Evolutionary conservation across 2,329 filamentous ascomycete species (phyloP), one percentile per base, ranked within the genome.

Genomic region (Claviceps purpurea): DNA sequence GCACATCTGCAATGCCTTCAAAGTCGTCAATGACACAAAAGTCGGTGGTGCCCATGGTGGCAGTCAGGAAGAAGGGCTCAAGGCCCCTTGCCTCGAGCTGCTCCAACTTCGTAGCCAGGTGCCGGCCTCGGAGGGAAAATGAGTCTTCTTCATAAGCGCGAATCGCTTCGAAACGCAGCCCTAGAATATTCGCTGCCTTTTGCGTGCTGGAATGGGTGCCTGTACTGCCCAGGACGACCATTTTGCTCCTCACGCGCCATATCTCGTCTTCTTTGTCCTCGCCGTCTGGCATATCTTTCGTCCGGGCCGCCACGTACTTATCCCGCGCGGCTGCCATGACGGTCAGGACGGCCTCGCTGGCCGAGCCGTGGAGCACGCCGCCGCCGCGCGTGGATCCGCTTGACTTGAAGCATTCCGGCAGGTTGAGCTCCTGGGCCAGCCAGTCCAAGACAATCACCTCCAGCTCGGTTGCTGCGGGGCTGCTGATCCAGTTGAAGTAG

Each of bases 401-500:
- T 8, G 41, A 22, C 16, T 18, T 43, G 41, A 18, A 43, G 20
- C 41, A 43, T 14, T 43, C 41, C 8, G 41, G 41, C 41, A 43
- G 41, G 0, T 82, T 81, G 47, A 85, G 68, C 8, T 89, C 76
- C 65, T 85, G 80, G 16, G 85, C 88, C 3, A 96, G 72, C 90
- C 91, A 97, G 68, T 97, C 91, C 65, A 96, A 77, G 44, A 95
- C 85, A 24, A 96, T 77, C 0, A 90, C 95, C 73, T 97, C 91
- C 47, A 97, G 77, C 70, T 97, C 91, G 0, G 91, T 97, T 18
- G 93, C 84, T 6, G 87, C 89, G 0, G 91, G 91, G 5, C 84
- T 89, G 70, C 91, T 96, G 57, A 96, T 82, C 91, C 91, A 97
- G 70, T 97, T 97, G 75, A 97, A 97, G 41, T 89, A 89, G 1